Evolutionary conservation across 352 stramenopile species (phyloP), one percentile per base, ranked within the genome.

Genomic region (Globisporangium cystogenes): DNA sequence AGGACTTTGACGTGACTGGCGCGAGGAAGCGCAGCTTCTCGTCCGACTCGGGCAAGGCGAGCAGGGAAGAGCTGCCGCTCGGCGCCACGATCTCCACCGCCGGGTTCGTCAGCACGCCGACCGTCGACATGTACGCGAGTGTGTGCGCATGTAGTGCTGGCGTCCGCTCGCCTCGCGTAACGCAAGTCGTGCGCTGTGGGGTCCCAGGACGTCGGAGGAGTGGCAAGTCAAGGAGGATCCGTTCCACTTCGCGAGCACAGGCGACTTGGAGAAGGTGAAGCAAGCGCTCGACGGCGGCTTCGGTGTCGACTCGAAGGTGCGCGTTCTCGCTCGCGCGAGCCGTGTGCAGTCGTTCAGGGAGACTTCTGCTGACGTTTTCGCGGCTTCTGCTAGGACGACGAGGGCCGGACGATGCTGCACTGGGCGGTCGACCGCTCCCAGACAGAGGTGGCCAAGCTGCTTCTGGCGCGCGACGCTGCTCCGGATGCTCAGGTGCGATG

Each of bases 321-420:
- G 27, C 7, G 7, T 3, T 7, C 7, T 3, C 27, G 27, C 27
- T 31, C 7, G 27, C 3, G 27, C 27, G 27, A 3, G 27, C 27
- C 27, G 27, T n/a, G n/a, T n/a, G n/a, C n/a, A n/a, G n/a, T n/a
- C n/a, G n/a, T n/a, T n/a, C n/a, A n/a, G n/a, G n/a, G n/a, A n/a
- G n/a, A n/a, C n/a, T n/a, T n/a, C n/a, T n/a, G n/a, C n/a, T n/a
- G n/a, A n/a, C n/a, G n/a, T n/a, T n/a, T n/a, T n/a, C n/a, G n/a
- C 27, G 7, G 7, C 27, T 31, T 7, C 27, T 31, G 7, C 27
- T 31, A 87, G 76, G 81, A 91, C 41, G 70, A 75, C 16, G 76
- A 89, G 64, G 81, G 77, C 2, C 77, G 81, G 59, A 91, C 81
- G 14, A 91, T 91, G 81, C 58, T 91, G 41, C 81, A 91, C 49